Evolutionary conservation across 257 asterid species (phyloP).

Genomic region (Knoxia roxburghii): DNA sequence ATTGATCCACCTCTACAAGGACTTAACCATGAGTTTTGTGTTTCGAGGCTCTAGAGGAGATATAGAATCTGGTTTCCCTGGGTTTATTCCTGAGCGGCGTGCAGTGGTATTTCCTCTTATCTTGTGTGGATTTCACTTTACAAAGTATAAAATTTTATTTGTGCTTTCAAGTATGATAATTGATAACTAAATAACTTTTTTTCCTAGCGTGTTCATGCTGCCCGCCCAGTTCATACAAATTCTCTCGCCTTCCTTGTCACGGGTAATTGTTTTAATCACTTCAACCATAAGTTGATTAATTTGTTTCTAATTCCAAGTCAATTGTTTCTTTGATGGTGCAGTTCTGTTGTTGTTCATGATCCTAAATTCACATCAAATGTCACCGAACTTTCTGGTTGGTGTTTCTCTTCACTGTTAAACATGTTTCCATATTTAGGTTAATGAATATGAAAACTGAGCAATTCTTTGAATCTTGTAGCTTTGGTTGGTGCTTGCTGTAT

Average conservation of each 20-base stretch:
- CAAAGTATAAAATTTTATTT: not conserved
- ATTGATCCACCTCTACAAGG: constrained; percentile 6
- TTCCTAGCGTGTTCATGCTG: constrained; percentile 73
- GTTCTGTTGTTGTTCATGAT: constrained; percentile 97
- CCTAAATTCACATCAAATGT: constrained; percentile 96
- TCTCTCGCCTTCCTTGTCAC: constrained; percentile 94
- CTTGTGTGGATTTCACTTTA: constrained; percentile 7
- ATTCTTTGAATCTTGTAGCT: constrained; percentile 43
- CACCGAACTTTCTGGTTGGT: constrained; percentile 95
- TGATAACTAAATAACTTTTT: not conserved
- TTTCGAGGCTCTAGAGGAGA: constrained; percentile 95
- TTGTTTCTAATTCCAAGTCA: constrained; percentile 13
- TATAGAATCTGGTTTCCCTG: constrained; percentile 85
- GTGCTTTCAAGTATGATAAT: not conserved
- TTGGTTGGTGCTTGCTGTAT: constrained; percentile 97
- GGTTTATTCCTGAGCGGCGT: constrained; percentile 85
- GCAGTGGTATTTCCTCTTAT: constrained; percentile 50
- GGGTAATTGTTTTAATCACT: constrained; percentile 35
- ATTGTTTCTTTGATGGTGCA: constrained; percentile 38
- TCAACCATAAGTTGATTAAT: constrained; percentile 16
- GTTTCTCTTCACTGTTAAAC: constrained; percentile 14
- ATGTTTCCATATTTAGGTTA: not conserved
- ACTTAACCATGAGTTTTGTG: constrained; percentile 78
- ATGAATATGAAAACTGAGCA: not conserved
- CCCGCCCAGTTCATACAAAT: constrained; percentile 88